Evolutionary conservation across 768 basidiomycete genomes (phyloP), one percentile per base, ranked within the genome.

Genomic region (Pilatotrama ljubarskyi): DNA sequence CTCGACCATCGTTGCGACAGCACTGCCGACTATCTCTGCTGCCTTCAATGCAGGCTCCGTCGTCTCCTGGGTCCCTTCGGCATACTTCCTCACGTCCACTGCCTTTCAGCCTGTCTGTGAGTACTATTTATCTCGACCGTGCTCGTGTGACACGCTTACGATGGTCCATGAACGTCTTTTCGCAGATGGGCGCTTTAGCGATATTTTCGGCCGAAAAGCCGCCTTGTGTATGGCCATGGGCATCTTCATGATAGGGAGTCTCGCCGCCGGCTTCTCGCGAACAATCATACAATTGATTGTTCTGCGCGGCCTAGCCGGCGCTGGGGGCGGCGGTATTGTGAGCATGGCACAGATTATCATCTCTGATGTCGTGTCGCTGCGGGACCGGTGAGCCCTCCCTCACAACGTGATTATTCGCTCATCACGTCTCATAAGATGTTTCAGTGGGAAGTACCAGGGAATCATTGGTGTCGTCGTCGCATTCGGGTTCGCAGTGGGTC

Each of bases 401-500:
- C 17, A 11, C n/a, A 29, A 15, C 18, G 35, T 37, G 49, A 24
- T 14, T 8, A 32, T 5, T 25, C 43, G 43, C 24, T 20, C 40
- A 17, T 29, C 25, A 17, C 10, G 37, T 41, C 14, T n/a, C 36
- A 8, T 10, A 13, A 5, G 17, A 24, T 24, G 59, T 51, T 49
- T 17, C 61, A 85, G 85, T 62, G 88, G 88, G 24, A 90, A 90
- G 73, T 91, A 90, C 66, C 87, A 89, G 65, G 90, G 90, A 1
- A 86, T 90, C 36, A 85, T 87, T 20, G 83, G 85, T 3, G 83
- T 78, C 5, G 78, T 83, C 13, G 76, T 82, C 15, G 84, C 85
- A 0, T 71, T 86, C 11, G 85, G 87, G 3, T 88, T 85, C 65
- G 80, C 83, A 0, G 76, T 87, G 5, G 88, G 89, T 0, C 89